A percentile compares a stretch with the other conserved stretches of the same genome.
Conservation (phyloP, 306 rosid genomes). For the Begonia masoniana region DNA sequence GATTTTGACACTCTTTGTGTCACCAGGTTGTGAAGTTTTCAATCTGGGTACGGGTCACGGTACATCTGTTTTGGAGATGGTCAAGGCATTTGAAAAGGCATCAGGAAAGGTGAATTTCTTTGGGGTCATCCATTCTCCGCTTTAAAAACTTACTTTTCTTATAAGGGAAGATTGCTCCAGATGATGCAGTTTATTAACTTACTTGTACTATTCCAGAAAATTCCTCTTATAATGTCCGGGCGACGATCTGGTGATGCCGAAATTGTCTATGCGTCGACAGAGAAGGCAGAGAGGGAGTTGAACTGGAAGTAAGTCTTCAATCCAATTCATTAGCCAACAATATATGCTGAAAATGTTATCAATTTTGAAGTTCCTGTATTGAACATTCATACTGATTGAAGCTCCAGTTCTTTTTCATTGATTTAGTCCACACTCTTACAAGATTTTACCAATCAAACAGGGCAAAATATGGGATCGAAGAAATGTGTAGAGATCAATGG, state of each 20-base stretch:
- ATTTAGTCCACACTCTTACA: background rate
- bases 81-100: constrained; percentile 82
- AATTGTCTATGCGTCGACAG: constrained; percentile 79
- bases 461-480: constrained; percentile 73
- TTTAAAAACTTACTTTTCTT: background rate
- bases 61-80: constrained; percentile 95
- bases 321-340: constrained; percentile 1
- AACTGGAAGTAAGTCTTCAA: constrained; percentile 76
- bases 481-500: constrained; percentile 99
- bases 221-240: constrained; percentile 66
- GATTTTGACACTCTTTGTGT: too few relatives aligned
- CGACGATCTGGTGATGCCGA: constrained; percentile 94
- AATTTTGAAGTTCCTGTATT: too few relatives aligned
- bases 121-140: background rate
- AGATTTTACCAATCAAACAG: constrained; percentile 27
- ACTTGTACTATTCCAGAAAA: constrained; percentile 45
- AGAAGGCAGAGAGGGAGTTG: constrained; percentile 76
- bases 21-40: constrained; percentile 82
- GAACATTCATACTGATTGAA: background rate
- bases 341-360: background rate
- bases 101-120: constrained; percentile 56
- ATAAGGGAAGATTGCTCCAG: background rate
- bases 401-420: too few relatives aligned
- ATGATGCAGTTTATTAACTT: constrained; percentile 1
- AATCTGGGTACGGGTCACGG: constrained; percentile 98